Evolutionary conservation across 345 rosid genomes (phyloP), one percentile per base, ranked within the genome.

Genomic region (Anastatica hierochuntica): DNA sequence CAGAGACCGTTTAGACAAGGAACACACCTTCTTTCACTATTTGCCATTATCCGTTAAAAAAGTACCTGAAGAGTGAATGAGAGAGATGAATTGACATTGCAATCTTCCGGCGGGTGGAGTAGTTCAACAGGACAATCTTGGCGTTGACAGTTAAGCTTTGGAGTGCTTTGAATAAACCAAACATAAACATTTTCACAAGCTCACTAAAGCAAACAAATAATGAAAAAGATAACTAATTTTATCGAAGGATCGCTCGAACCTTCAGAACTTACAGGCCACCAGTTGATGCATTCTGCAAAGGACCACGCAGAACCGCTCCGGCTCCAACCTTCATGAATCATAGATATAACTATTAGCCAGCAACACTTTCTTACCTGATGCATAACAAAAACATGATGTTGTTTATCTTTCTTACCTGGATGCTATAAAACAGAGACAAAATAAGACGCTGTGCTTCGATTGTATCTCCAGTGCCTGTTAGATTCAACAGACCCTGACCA

Each of bases 51-150:
- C 12, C 1, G 24, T 37, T 21, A 15, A 31, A 54, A 10, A 53
- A 52, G 68, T 41, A 89, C 97, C 97, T 89, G 97, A 63, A 89
- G 85, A 58, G 95, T 89, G 72, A 89, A 89, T 49, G 97, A 39
- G 69, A 89, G 71, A 7, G 97, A 85, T 27, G 97, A 75, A 70
- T 89, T 89, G 74, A 85, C 84, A 55, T 83, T 89, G 66, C 97
- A 89, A 67, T 89, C 97, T 66, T 89, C 97, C 12, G 89, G 97
- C 2, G 97, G 97, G 66, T 85, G 95, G 59, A 81, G 64, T 48
- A 89, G 64, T 51, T 89, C 97, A 58, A 71, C 71, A 7, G 97
- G 97, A 62, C 97, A 89, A 62, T 81, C 85, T 63, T 77, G 72
- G 18, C 48, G 74, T 49, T 81, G 94, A 68, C 97, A 89, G 61